Evolutionary conservation across 129 eudicot species (phyloP), one percentile per base, ranked within the genome.

Genomic region (Erigeron canadensis): DNA sequence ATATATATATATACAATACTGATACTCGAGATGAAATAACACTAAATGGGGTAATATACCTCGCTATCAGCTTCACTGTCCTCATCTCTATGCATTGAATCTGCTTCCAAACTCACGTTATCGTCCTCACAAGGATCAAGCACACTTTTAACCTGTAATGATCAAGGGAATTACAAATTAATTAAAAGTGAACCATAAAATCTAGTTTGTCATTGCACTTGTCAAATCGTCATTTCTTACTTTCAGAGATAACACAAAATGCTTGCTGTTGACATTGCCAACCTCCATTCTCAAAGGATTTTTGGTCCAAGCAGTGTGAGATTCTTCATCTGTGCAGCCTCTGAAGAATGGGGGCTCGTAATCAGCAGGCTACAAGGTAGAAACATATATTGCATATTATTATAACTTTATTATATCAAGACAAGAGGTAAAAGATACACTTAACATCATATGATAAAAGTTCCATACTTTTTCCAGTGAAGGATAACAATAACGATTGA

Each of bases 261-360:
- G 99, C 85, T 87, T 90, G 87, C 99, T 95, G 84, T 95, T 95
- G 76, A 95, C 97, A 75, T 90, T 95, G 65, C 99, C 99, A 79
- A 90, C 97, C 82, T 87, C 97, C 99, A 95, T 90, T 81, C 72
- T 90, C 85, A 90, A 72, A 56, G 97, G 97, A 77, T 80, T 88
- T 79, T 82, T 90, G 19, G 71, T 86, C 99, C 97, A 95, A 28
- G 85, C 83, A 65, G 87, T 81, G 57, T 79, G 79, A 50, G 85
- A 81, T 74, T 90, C 99, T 80, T 95, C 87, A 69, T 85, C 96
- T 56, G 89, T 84, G 84, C 96, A 87, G 67, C 94, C 86, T 84
- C 96, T 80, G 84, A 95, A 95, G 84, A 89, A 95, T 37, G 99
- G 99, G 21, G 99, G 99, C 85, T 95, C 97, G 53, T 95, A 95